Conservation (phyloP, 2,329 filamentous ascomycete genomes). For the Alternaria alternata region DNA sequence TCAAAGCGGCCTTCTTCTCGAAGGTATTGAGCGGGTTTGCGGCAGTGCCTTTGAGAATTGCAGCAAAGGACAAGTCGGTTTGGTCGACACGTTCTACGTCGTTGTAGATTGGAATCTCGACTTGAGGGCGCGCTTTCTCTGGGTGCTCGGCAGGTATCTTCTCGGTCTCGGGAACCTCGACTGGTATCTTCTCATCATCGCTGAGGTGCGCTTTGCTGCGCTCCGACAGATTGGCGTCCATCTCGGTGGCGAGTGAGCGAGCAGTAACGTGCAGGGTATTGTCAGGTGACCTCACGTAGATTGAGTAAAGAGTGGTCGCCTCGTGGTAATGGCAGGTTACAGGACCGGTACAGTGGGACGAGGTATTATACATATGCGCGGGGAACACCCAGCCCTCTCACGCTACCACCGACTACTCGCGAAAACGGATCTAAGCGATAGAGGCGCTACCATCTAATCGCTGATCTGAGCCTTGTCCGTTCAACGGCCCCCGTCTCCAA, state of each 20-base stretch:
- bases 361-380: slow-evolving; percentile 20
- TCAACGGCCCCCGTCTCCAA: slow-evolving; percentile 15
- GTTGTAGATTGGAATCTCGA: slow-evolving; percentile 39
- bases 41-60: slow-evolving; percentile 39
- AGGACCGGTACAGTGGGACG: slow-evolving; percentile 13
- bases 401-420: slow-evolving; percentile 16
- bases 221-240: slow-evolving; percentile 12
- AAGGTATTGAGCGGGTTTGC: slow-evolving; percentile 37
- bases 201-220: background rate
- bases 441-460: slow-evolving; percentile 19
- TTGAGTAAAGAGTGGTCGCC: slow-evolving; percentile 6
- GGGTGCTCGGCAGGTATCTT: slow-evolving; percentile 6
- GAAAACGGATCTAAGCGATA: slow-evolving; percentile 29
- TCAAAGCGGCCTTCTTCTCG: slow-evolving; percentile 43
- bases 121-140: slow-evolving; percentile 13
- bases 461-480: slow-evolving; percentile 12
- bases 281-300: slow-evolving; percentile 17
- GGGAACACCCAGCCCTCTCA: slow-evolving; percentile 7
- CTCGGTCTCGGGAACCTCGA: background rate
- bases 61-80: slow-evolving; percentile 33
- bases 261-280: background rate
- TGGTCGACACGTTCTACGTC: slow-evolving; percentile 34
- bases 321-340: slow-evolving; percentile 2
- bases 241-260: background rate
- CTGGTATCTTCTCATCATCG: slow-evolving; percentile 4